Base-by-base conservation (phyloP, 2,329 filamentous ascomycete genomes). In the Clarireedia hainanense region DNA sequence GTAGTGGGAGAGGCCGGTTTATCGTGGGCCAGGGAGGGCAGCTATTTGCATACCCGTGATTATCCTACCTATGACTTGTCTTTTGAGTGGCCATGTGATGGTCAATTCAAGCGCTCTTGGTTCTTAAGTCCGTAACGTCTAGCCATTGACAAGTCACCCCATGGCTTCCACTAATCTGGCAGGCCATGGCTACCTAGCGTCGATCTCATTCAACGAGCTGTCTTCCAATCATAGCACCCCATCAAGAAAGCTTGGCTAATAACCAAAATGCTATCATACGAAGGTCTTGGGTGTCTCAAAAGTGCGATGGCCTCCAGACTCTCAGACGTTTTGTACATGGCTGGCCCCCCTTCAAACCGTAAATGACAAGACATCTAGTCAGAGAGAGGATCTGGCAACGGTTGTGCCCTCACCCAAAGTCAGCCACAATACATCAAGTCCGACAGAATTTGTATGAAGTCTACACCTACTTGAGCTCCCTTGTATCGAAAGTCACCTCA, bases 361-460 rank as follows among this genome's bases (percentile, higher is more conserved):
- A 20, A 37, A 26, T 9, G 20, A 20, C 24, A 37, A n/a, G 10
- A 26, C 9, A 34, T 50, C 6, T 24, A 23, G 15, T 23, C 10
- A 52, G 23, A 23, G 23, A 23, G 20, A 26, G 36, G 23, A n/a
- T 30, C 20, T 24, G 40, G 40, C 17, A 17, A 47, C n/a, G 47
- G 40, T 15, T 26, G 30, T 37, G 23, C 34, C 23, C 17, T 34
- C 43, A 40, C 26, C n/a, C 43, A 42, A 24, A 27, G 39, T 20
- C 39, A 42, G 39, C 39, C 15, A 20, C 39, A n/a, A 42, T 5
- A 42, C 45, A 20, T 48, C 40, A 40, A 54, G 51, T 49, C 45
- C 24, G 45, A 49, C 51, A 49, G 17, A 49, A 20, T 49, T 49
- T 53, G 43, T 53, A 23, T 53, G 51, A 43, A 30, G 23, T 48